Evolutionary conservation across 116 monocot species (phyloP).

Genomic region (Cymodocea nodosa): DNA sequence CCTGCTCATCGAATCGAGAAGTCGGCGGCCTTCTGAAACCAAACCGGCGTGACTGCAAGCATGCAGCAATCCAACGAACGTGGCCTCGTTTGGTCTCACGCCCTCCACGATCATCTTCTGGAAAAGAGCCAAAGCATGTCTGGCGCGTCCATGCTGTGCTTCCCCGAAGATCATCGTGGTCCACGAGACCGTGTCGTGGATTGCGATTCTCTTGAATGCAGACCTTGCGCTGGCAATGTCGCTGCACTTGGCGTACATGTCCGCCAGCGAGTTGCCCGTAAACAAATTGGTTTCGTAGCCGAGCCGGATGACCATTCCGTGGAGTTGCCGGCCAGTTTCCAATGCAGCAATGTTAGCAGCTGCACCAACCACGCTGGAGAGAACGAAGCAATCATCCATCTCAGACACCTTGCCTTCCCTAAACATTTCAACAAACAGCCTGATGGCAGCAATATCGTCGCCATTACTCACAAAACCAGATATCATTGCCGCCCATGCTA

Average conservation of each 20-base stretch:
- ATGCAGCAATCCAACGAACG: constrained; percentile 60
- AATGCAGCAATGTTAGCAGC: constrained; percentile 38
- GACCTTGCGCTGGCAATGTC: constrained; percentile 45
- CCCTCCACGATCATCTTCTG: constrained; percentile 37
- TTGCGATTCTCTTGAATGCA: constrained; percentile 29
- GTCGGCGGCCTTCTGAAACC: constrained; percentile 46
- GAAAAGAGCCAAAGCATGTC: constrained; percentile 38
- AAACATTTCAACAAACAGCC: constrained; percentile 51
- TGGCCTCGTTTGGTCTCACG: constrained; percentile 65
- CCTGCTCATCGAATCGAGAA: constrained; percentile 61
- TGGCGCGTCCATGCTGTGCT: constrained; percentile 64
- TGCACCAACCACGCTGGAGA: constrained; percentile 37
- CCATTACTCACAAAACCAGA: constrained; percentile 64
- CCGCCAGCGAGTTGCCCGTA: constrained; percentile 64
- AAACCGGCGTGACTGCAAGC: constrained; percentile 82
- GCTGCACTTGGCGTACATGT: constrained; percentile 93
- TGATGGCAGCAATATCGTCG: constrained; percentile 15
- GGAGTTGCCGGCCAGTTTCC: constrained; percentile 57
- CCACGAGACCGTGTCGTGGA: constrained; percentile 62
- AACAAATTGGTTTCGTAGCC: constrained; percentile 41
- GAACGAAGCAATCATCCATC: constrained; percentile 46
- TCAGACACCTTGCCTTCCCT: constrained; percentile 14
- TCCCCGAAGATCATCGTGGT: constrained; percentile 88
- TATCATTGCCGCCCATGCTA: constrained; percentile 73
- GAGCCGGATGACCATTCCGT: constrained; percentile 33